Evolutionary conservation across 2,329 filamentous ascomycete species (phyloP), one percentile per base, ranked within the genome.

Genomic region (Trichophyton mentagrophytes): DNA sequence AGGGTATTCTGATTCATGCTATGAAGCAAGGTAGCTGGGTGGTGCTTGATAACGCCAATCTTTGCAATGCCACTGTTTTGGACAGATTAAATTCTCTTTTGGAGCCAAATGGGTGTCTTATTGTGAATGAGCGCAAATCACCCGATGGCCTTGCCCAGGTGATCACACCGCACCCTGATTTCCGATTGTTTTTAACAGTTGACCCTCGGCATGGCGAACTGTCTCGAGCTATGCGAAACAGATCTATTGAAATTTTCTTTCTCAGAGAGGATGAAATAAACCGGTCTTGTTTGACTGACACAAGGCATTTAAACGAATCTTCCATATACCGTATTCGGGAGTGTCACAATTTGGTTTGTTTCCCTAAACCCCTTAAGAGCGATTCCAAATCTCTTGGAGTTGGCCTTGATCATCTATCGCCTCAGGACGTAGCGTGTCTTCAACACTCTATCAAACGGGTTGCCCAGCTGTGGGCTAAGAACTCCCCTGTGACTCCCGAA

Each of bases 181-280:
- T 99, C 74, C 83, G 92, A 61, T 85, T 99, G 20, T 97, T 99
- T 73, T 77, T 99, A 70, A 97, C 92, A 0, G 88, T 95, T 78
- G 92, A 99, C 71, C 86, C 93, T 53, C 84, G 86, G 57, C 89
- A 96, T 71, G 95, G 93, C 17, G 93, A 99, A 72, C 79, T 99
- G 7, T 99, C 93, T 2, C 83, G 93, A 64, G 93, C 93, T 0
- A 99, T 99, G 93, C 82, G 95, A 61, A 99, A 99, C 73, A 84
- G 93, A 71, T 90, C 90, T 57, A 81, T 96, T 27, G 95, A 99
- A 73, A 87, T 99, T 8, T 93, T 86, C 68, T 78, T 99, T 53
- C 79, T 85, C 64, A 69, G 75, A 3, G 73, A 65, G 7, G 64
- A 59, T 11, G 53, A 64, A 17, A 60, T 62, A 17, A 57, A 62